Conservation (phyloP, 2,329 filamentous ascomycete species). For the Aspergillus sergii region DNA sequence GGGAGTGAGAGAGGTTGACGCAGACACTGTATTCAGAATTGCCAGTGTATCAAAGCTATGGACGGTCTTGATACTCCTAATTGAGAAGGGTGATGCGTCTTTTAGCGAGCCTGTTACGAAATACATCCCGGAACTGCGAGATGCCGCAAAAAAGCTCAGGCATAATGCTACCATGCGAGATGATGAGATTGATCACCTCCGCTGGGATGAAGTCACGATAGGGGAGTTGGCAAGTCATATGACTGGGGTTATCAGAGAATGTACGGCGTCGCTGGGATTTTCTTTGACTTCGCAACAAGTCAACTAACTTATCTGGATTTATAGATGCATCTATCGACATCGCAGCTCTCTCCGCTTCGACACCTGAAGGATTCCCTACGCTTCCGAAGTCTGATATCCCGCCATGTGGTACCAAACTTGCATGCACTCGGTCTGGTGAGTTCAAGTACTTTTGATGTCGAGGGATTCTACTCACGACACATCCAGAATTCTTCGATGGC, state of each 20-base stretch:
- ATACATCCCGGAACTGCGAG: neutral
- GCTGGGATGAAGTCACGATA: slow-evolving; percentile 52
- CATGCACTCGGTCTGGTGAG: neutral
- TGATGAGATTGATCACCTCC: slow-evolving; percentile 35
- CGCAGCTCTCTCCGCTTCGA: neutral
- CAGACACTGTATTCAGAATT: neutral
- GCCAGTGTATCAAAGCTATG: neutral
- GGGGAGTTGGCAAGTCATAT: slow-evolving; percentile 48
- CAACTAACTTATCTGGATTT: neutral
- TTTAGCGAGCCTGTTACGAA: neutral
- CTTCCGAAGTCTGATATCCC: neutral
- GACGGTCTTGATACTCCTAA: neutral
- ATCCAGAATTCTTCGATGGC: slow-evolving; percentile 8
- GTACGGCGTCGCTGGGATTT: neutral
- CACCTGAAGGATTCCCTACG: neutral
- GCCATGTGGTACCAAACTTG: neutral
- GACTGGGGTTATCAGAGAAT: slow-evolving; percentile 37
- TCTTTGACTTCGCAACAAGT: neutral
- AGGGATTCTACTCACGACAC: no score
- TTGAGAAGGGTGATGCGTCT: neutral
- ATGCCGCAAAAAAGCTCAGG: neutral
- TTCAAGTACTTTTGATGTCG: neutral
- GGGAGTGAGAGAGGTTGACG: neutral
- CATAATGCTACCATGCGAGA: slow-evolving; percentile 16
- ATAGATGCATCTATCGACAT: neutral